Percentiles rank a stretch among this genome's conserved stretches.
phyloP scores from a whole-genome alignment of 495 filamentous ascomycete species.

The Penicillium atrosanguineum region DNA sequence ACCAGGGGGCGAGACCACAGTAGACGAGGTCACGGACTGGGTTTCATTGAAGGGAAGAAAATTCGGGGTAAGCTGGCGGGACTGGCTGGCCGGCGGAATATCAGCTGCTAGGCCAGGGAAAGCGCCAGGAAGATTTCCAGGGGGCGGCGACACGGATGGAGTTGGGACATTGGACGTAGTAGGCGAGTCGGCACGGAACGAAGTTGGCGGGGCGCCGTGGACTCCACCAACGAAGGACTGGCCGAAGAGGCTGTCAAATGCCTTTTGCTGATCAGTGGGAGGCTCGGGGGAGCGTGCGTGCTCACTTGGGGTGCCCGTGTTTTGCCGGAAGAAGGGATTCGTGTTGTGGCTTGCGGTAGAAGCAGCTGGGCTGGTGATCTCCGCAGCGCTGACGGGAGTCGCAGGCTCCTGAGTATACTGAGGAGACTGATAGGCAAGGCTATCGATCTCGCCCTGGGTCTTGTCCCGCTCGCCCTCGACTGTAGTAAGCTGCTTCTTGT shows the following conservation, averaged over 20 bases:
- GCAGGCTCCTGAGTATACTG: constrained; percentile 35
- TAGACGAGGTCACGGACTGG: constrained; percentile 73
- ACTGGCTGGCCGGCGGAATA: constrained; percentile 60
- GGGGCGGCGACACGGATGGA: constrained; percentile 61
- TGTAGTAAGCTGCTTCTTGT: constrained; percentile 93
- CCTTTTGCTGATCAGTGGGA: constrained; percentile 55
- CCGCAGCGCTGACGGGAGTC: constrained; percentile 42
- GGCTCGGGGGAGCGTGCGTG: constrained; percentile 48
- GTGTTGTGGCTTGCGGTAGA: constrained; percentile 75
- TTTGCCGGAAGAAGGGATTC: constrained; percentile 86
- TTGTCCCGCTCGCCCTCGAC: constrained; percentile 85
- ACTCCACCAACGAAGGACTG: constrained; percentile 60
- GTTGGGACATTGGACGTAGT: constrained; percentile 49
- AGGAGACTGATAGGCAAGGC: constrained; percentile 56
- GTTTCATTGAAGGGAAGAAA: constrained; percentile 63
- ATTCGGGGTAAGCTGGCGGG: constrained; percentile 68
- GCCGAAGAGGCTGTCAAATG: constrained; percentile 89
- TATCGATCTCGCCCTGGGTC: constrained; percentile 72
- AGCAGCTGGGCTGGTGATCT: constrained; percentile 60
- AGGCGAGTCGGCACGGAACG: constrained; percentile 63
- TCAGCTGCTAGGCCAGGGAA: constrained; percentile 40
- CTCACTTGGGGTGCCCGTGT: constrained; percentile 60
- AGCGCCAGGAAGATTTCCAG: constrained; percentile 36
- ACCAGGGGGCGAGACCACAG: constrained; percentile 75
- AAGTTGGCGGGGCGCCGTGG: constrained; percentile 53